Evolutionary conservation across 2,329 filamentous ascomycete species (phyloP).

Genomic region (Ceratocystis variospora): DNA sequence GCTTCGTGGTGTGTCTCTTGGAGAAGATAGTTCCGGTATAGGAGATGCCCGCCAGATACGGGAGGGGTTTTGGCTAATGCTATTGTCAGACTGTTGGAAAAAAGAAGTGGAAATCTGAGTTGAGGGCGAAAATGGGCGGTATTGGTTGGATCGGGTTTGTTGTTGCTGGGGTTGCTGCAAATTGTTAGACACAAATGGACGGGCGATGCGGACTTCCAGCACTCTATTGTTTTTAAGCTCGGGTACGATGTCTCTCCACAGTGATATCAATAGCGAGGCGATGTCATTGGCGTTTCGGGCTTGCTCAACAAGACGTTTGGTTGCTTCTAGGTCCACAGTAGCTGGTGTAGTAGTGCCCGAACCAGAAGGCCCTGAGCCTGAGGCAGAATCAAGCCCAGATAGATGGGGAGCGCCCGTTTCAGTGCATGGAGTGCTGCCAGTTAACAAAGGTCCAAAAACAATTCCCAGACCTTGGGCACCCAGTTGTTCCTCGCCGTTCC

Average conservation of each 20-base stretch:
- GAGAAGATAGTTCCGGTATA: constrained; percentile 4
- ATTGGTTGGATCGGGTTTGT: not conserved
- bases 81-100: constrained; percentile 1
- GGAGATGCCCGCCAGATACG: not conserved
- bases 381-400: not conserved
- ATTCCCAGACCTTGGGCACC: constrained; percentile 55
- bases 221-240: constrained; percentile 14
- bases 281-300: constrained; percentile 44
- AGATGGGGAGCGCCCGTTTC: not conserved
- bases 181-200: constrained; percentile 5
- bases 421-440: constrained; percentile 29
- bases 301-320: constrained; percentile 34
- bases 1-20: not conserved
- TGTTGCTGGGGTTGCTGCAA: constrained; percentile 6
- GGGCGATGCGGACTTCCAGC: constrained; percentile 12
- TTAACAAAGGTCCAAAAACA: constrained; percentile 49
- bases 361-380: not conserved
- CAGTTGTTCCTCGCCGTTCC: constrained; percentile 15
- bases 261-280: constrained; percentile 50
- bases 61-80: not conserved
- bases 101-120: not conserved
- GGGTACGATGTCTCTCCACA: constrained; percentile 42
- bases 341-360: not conserved
- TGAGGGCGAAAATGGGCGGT: constrained; percentile 1
- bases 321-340: constrained; percentile 10